Base-by-base conservation (phyloP, 163 green algal genomes). In the Scenedesmus sp. region DNA sequence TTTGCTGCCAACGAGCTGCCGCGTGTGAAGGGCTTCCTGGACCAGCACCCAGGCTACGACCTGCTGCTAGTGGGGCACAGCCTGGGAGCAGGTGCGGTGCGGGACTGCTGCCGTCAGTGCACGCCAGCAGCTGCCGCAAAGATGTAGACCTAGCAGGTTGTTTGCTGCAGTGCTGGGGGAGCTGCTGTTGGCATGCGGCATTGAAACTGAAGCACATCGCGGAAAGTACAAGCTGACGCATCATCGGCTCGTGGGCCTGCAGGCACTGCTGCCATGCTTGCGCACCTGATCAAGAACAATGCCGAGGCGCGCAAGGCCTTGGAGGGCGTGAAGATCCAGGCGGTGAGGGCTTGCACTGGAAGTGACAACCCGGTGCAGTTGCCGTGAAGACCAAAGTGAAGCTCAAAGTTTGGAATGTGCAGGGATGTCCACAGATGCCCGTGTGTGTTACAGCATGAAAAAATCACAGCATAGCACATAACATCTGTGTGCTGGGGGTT, bases 31-130 rank as follows among this genome's bases (percentile, higher is more conserved):
- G 37, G 35, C 22, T 24, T 86, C 16, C 65, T 89, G 81, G 81
- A 92, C 42, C 22, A 85, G 22, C 42, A 70, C 13, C 81, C 81
- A 9, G 81, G 89, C 24, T 89, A 89, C 42, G 70, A 81, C 15
- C 82, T 92, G 81, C 81, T 86, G 65, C 88, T 92, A 30, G 88
- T 92, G 42, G 88, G 88, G 24, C 88, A 92, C 88, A 84, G 53
- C 49, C 56, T 92, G 65, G 88, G 88, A 13, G 88, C 87, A 76
- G 86, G 86, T 90, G 44, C 9, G 59, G 22, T 72, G 59, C 22
- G 22, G 59, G 7, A 2, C 22, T 72, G 20, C 22, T 72, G 53
- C 53, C 24, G 53, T 65, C n/a, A n/a, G n/a, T n/a, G n/a, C n/a
- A n/a, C n/a, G n/a, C n/a, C n/a, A n/a, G n/a, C n/a, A n/a, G n/a